phyloP scores from a whole-genome alignment of 305 asterid species.

The Fraxinus latifolia region DNA sequence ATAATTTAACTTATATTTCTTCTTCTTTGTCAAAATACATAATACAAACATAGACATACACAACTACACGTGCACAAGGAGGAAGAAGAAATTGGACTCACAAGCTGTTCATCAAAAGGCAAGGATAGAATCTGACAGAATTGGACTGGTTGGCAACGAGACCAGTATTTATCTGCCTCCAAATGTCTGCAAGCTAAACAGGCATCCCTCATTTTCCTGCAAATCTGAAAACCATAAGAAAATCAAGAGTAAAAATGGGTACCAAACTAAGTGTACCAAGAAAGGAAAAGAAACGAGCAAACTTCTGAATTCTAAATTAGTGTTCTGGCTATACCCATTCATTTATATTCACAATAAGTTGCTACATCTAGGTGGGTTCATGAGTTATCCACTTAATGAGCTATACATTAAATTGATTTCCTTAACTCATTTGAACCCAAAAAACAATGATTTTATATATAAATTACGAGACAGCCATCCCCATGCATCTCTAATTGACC shows the following conservation, averaged over 20 bases:
- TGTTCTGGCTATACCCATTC: not conserved
- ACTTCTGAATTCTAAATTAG: not conserved
- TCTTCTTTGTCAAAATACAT: not conserved
- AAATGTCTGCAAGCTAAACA: slow-evolving; percentile 27
- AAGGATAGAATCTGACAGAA: slow-evolving; percentile 36
- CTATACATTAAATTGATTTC: not conserved
- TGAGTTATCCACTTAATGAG: not conserved
- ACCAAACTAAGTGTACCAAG: not conserved
- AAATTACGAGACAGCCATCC: not conserved
- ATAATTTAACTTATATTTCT: slow-evolving; percentile 2
- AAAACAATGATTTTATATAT: not conserved
- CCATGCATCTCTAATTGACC: not conserved
- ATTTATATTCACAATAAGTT: not conserved
- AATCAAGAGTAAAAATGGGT: not conserved
- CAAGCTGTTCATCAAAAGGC: slow-evolving; percentile 24
- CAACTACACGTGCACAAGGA: not conserved
- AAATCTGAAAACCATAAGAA: not conserved
- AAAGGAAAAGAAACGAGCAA: not conserved
- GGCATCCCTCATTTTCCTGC: slow-evolving; percentile 22
- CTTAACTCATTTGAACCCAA: not conserved
- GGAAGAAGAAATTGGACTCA: slow-evolving; percentile 2
- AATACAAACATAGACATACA: not conserved
- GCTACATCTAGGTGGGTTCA: not conserved
- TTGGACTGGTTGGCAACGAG: slow-evolving; percentile 31
- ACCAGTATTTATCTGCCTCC: slow-evolving; percentile 38